Evolutionary conservation across 2,329 filamentous ascomycete species (phyloP).

Genomic region (Penicillium decumbens): DNA sequence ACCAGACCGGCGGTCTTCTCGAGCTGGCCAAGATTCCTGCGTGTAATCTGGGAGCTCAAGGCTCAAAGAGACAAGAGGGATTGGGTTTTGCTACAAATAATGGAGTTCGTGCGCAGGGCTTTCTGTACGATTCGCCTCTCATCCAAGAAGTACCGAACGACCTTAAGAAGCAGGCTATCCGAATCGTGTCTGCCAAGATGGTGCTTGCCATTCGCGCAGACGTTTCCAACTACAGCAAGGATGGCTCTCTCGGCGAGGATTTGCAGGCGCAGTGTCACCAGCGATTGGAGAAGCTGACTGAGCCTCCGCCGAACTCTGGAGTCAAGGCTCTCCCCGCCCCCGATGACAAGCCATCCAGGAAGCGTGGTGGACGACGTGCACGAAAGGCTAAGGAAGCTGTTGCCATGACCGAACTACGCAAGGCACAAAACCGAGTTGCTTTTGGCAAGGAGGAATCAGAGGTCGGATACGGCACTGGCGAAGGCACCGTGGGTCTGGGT

Average conservation of each 20-base stretch:
- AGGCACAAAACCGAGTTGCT: constrained; percentile 91
- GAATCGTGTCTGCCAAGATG: constrained; percentile 88
- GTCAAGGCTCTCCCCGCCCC: constrained; percentile 81
- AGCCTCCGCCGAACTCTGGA: constrained; percentile 85
- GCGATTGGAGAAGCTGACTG: constrained; percentile 85
- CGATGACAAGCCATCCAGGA: constrained; percentile 89
- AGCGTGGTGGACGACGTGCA: constrained; percentile 83
- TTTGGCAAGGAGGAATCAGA: constrained; percentile 96
- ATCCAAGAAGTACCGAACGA: constrained; percentile 80
- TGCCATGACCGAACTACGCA: constrained; percentile 93
- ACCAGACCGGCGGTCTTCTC: constrained; percentile 81
- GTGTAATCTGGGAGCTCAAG: constrained; percentile 86
- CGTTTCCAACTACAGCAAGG: constrained; percentile 71
- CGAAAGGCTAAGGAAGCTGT: constrained; percentile 94
- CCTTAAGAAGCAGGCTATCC: constrained; percentile 86
- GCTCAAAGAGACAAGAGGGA: constrained; percentile 78
- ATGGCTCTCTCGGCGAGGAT: constrained; percentile 77
- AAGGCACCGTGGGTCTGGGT: constrained; percentile 79
- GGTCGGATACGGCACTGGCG: constrained; percentile 81
- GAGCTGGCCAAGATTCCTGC: constrained; percentile 87
- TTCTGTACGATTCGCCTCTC: constrained; percentile 85
- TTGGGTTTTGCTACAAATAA: constrained; percentile 88
- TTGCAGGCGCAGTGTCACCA: constrained; percentile 78
- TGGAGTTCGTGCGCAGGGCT: constrained; percentile 84
- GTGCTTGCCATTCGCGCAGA: constrained; percentile 91